Percentiles rank a stretch among this genome's conserved stretches.
Evolutionary conservation across 192 early-diverging fungal genomes (phyloP).

Genomic region (Phlyctochytrium planicorne): DNA sequence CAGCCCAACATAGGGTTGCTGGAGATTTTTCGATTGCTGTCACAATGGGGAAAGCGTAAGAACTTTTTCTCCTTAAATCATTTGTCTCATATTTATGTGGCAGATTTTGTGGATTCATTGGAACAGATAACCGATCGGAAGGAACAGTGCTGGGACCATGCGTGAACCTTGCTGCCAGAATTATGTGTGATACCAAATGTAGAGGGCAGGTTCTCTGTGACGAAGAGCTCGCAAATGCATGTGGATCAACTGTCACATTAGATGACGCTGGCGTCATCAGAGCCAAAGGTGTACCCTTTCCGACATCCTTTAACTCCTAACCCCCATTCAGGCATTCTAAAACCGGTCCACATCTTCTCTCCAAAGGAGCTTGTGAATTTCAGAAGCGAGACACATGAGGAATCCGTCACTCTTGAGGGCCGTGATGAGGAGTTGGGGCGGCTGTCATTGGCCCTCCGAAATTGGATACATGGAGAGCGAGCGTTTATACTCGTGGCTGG

Average conservation of each 20-base stretch:
- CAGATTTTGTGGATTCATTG: slow-evolving; percentile 20
- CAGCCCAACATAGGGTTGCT: too few relatives aligned
- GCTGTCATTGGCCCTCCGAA: too few relatives aligned
- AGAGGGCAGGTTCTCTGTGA: neutral
- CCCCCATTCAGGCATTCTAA: too few relatives aligned
- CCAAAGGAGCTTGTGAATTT: neutral
- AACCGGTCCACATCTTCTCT: too few relatives aligned
- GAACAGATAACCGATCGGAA: neutral
- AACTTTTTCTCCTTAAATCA: neutral
- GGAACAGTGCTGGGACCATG: slow-evolving; percentile 19
- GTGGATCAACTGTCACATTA: neutral
- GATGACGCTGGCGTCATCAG: neutral
- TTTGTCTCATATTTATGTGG: neutral
- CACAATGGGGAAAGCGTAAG: slow-evolving; percentile 9
- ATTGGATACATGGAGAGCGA: neutral
- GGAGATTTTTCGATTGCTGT: slow-evolving; percentile 15
- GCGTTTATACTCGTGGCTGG: neutral
- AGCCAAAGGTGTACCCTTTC: neutral
- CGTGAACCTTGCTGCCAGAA: slow-evolving; percentile 27
- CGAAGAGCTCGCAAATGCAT: neutral
- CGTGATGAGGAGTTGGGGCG: neutral
- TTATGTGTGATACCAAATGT: slow-evolving; percentile 19
- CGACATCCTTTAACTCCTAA: too few relatives aligned
- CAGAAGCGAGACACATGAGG: neutral
- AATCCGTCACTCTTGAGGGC: too few relatives aligned